These are phyloP conservation scores for Evernia prunastri DNA, from an alignment of 495 filamentous ascomycete species.

Conservation along the genomic window DNA sequence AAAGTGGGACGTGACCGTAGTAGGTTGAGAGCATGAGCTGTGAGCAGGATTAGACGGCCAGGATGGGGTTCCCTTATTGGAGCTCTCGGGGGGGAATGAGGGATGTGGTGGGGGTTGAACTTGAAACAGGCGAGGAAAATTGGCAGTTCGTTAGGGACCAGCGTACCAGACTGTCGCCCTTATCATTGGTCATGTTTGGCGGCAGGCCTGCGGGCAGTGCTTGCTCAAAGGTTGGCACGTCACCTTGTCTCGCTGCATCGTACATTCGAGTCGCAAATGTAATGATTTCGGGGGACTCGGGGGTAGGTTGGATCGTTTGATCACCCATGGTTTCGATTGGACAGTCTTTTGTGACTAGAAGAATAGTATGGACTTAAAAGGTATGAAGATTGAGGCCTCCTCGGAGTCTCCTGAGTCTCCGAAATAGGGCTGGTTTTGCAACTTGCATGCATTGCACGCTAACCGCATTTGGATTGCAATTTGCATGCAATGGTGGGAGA, in stretches of 20 bases:
- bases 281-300: conserved; percentile 40
- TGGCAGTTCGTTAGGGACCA: background rate
- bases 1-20: conserved; percentile 46
- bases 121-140: background rate
- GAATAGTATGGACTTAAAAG: no score
- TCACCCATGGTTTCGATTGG: conserved; percentile 1
- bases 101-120: background rate
- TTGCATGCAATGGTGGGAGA: no score
- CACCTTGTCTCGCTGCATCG: conserved; percentile 45
- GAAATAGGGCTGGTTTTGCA: no score
- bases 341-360: background rate
- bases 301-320: conserved; percentile 14
- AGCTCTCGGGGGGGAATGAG: background rate
- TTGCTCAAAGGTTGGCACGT: conserved; percentile 43
- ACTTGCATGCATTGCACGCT: no score
- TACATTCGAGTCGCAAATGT: conserved; percentile 47
- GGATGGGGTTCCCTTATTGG: background rate
- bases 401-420: no score
- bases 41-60: background rate
- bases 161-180: conserved; percentile 48
- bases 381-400: no score
- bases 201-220: conserved; percentile 46
- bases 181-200: conserved; percentile 50
- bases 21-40: conserved; percentile 52
- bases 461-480: no score